These are phyloP conservation scores for Nakataea oryzae DNA, from an alignment of 2,329 filamentous ascomycete genomes.

Conservation along the genomic window DNA sequence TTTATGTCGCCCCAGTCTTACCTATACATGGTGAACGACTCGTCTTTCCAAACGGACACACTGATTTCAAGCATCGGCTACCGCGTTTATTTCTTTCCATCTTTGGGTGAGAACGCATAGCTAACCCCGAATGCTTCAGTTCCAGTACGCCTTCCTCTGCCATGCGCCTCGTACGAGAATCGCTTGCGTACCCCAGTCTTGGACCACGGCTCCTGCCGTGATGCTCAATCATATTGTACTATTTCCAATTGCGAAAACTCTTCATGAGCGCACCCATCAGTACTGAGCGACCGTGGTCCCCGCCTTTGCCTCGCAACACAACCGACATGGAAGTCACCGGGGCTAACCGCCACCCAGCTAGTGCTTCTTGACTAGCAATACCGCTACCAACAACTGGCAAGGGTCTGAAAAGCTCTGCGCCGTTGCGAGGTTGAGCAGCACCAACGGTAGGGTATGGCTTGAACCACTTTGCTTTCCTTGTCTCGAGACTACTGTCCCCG, in stretches of 20 bases:
- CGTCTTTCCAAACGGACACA: conserved; percentile 38
- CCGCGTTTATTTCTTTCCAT: conserved; percentile 1
- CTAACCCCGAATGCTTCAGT: not conserved
- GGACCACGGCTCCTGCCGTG: conserved; percentile 17
- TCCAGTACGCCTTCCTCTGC: conserved; percentile 11
- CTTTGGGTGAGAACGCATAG: not conserved
- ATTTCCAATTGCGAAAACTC: conserved; percentile 29
- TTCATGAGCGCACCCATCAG: conserved; percentile 15
- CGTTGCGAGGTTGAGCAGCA: not conserved
- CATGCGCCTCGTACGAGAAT: not conserved
- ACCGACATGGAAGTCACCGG: not conserved
- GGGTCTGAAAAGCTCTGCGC: too few relatives aligned
- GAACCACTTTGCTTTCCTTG: not conserved
- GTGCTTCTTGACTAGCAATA: not conserved
- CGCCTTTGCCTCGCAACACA: not conserved
- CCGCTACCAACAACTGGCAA: not conserved
- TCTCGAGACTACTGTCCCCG: not conserved
- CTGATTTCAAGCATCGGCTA: conserved; percentile 20
- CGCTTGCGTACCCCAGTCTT: not conserved
- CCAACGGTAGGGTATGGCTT: conserved; percentile 1
- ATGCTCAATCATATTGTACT: conserved; percentile 29
- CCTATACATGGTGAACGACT: conserved; percentile 44
- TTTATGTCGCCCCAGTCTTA: conserved; percentile 51
- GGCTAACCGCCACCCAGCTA: not conserved
- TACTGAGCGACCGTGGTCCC: not conserved